These are phyloP conservation scores for Phascolomyces articulosus DNA, from an alignment of 371 early-diverging fungal genomes.

Conservation along the genomic window DNA sequence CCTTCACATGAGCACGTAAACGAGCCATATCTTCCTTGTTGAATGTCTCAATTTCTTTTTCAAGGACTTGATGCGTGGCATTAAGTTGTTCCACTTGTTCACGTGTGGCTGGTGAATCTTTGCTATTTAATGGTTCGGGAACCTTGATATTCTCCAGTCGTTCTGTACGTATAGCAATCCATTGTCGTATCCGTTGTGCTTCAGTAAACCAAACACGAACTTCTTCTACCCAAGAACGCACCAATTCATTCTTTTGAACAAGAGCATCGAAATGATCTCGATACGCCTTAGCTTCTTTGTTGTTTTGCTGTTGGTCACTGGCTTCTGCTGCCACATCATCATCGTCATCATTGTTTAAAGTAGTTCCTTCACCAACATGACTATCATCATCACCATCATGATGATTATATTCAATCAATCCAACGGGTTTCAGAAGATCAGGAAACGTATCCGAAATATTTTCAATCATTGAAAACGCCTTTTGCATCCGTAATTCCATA, in stretches of 20 bases:
- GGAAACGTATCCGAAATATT: constrained; percentile 24
- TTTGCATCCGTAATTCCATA: constrained; percentile 34
- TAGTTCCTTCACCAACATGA: not conserved
- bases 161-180: constrained; percentile 50
- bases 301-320: not conserved
- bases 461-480: constrained; percentile 28
- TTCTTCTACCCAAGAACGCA: constrained; percentile 53
- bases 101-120: constrained; percentile 21
- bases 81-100: constrained; percentile 39
- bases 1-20: constrained; percentile 55
- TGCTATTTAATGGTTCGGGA: constrained; percentile 26
- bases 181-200: constrained; percentile 50
- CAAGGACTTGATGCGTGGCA: constrained; percentile 35
- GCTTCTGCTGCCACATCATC: not conserved
- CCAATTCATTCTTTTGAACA: constrained; percentile 31
- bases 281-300: constrained; percentile 19
- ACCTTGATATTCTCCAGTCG: constrained; percentile 32
- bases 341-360: not conserved
- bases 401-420: not conserved
- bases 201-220: constrained; percentile 52
- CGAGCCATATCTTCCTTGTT: constrained; percentile 57
- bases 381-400: not conserved
- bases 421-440: constrained; percentile 23
- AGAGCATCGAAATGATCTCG: constrained; percentile 31
- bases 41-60: constrained; percentile 51